Conservation (phyloP, 495 filamentous ascomycete species). For the Penicillium taxi region DNA sequence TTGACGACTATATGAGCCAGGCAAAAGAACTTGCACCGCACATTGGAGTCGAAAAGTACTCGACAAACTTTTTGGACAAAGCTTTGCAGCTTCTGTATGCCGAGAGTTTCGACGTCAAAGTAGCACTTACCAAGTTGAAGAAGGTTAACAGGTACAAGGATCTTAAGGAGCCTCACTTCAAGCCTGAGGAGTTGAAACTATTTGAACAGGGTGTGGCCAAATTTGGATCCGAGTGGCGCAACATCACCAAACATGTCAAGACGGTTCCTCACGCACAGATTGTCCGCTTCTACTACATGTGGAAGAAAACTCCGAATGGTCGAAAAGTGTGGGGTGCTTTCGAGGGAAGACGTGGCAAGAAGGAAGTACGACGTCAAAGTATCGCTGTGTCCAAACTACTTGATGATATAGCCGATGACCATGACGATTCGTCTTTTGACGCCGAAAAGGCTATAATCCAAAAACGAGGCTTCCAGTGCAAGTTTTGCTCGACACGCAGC, state of each 20-base stretch:
- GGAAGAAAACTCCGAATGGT: constrained; percentile 90
- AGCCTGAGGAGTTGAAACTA: constrained; percentile 67
- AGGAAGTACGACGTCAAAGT: constrained; percentile 57
- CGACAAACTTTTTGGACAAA: constrained; percentile 84
- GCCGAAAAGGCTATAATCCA: constrained; percentile 69
- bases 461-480: constrained; percentile 86
- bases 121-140: constrained; percentile 64
- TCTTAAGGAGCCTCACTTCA: constrained; percentile 79
- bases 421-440: constrained; percentile 96
- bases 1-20: constrained; percentile 68
- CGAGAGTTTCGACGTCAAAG: constrained; percentile 60
- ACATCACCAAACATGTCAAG: constrained; percentile 70
- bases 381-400: constrained; percentile 57
- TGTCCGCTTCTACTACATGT: constrained; percentile 90
- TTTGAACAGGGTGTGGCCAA: constrained; percentile 91
- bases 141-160: constrained; percentile 61
- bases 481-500: constrained; percentile 72
- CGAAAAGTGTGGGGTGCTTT: constrained; percentile 84
- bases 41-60: constrained; percentile 58
- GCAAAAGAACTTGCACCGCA: constrained; percentile 53
- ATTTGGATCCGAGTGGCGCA: constrained; percentile 82
- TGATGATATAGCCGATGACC: constrained; percentile 87
- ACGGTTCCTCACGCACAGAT: constrained; percentile 68
- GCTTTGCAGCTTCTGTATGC: constrained; percentile 66
- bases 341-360: constrained; percentile 78